Evolutionary conservation across 2,329 filamentous ascomycete genomes (phyloP), one percentile per base, ranked within the genome.

Genomic region (Orbilia blumenaviensis): DNA sequence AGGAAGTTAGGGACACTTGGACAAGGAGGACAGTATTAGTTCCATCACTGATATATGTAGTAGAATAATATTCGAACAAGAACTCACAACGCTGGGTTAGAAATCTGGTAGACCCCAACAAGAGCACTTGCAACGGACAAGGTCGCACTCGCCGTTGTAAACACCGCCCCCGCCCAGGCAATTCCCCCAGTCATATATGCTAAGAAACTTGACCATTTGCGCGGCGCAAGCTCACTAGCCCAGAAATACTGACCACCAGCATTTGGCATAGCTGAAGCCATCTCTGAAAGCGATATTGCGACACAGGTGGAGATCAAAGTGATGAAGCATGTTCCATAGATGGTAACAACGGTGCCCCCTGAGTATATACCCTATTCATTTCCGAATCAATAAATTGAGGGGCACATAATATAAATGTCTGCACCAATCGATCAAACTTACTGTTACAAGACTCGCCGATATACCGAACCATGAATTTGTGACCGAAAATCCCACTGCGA

Each of bases 131-230:
- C 86, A 61, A 87, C 81, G 54, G 84, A 84, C 52, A 87, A 79
- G 2, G 85, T 84, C 16, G 87, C 85, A 81, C 85, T 86, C 16
- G 87, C 86, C 78, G 82, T 85, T 6, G 86, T 87, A 77, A 87
- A 88, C 64, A 88, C 84, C 21, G 84, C 83, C 14, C 86, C 86
- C n/a, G 85, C 85, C 83, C 86, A 88, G 1, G 85, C 85, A 71
- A 87, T 84, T 83, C 84, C 87, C 9, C 85, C 85, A 0, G 84
- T 85, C 21, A 83, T 79, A 77, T 85, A 86, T 48, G 84, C 85
- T 78, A 86, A 73, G 42, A 84, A 80, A 18, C 82, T 83, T 10
- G 82, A 84, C 44, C 81, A 81, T 44, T 79, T 79, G 36, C 80
- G 81, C 0, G 85, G 85, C 2, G 85, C 84, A 25, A 86, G 82